Percentiles rank a stretch among this genome's conserved stretches.
Evolutionary conservation across 1,284 basidiomycete genomes (phyloP).

Genomic region (Sporisorium exsertum): DNA sequence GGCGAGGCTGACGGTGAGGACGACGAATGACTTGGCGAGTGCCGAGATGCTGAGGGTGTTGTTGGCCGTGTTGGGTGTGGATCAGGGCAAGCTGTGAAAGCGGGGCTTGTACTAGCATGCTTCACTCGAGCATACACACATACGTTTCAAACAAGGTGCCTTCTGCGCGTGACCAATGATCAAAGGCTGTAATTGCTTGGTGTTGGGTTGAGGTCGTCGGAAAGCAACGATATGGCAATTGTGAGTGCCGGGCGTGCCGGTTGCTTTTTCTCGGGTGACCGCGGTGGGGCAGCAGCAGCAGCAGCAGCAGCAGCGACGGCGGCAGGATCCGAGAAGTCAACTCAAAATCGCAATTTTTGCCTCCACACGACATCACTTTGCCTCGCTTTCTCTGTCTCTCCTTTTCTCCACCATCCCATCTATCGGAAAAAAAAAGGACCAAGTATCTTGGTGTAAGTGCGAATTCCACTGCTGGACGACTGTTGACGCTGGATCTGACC

Average conservation of each 20-base stretch:
- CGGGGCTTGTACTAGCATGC: too few species aligned
- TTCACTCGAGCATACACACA: not conserved
- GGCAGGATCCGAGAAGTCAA: not conserved
- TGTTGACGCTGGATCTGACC: not conserved
- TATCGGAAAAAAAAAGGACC: not conserved
- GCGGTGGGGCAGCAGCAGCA: not conserved
- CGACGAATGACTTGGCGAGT: constrained; percentile 93
- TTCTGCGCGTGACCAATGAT: not conserved
- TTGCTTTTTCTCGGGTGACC: not conserved
- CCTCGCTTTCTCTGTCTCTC: too few species aligned
- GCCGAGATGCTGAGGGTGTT: constrained; percentile 76
- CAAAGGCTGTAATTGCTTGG: not conserved
- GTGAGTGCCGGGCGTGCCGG: not conserved
- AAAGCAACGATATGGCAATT: not conserved
- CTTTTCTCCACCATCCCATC: constrained; percentile 10
- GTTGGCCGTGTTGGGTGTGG: constrained; percentile 35
- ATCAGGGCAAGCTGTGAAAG: constrained; percentile 32
- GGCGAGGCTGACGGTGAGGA: constrained; percentile 91
- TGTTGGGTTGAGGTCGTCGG: not conserved
- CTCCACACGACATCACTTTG: not conserved
- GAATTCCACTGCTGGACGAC: not conserved
- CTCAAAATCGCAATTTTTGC: not conserved
- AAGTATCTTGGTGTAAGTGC: not conserved
- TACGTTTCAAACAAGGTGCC: not conserved
- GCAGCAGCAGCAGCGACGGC: not conserved